phyloP scores from a whole-genome alignment of 768 basidiomycete genomes.

The Boletus reticuloceps region DNA sequence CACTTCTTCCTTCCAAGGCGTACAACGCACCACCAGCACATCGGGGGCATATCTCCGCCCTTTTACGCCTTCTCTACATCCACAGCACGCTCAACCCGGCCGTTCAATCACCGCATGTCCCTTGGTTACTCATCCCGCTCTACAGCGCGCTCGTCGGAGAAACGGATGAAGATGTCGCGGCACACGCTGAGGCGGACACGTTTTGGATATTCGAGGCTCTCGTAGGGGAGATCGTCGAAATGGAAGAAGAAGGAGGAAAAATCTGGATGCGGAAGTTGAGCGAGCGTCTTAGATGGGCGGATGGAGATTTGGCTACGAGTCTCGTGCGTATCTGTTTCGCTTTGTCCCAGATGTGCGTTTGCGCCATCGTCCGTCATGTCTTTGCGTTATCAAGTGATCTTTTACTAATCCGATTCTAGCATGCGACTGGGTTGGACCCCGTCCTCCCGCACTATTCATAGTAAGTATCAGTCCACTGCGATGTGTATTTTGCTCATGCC shows the following conservation, averaged over 20 bases:
- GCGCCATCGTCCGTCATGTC: not conserved
- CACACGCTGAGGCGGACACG: conserved; percentile 74
- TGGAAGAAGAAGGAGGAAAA: conserved; percentile 64
- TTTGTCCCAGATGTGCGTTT: not conserved
- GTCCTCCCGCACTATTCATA: conserved; percentile 76
- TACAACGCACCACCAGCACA: conserved; percentile 49
- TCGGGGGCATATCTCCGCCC: conserved; percentile 56
- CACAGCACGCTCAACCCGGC: conserved; percentile 73
- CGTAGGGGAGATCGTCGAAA: conserved; percentile 66
- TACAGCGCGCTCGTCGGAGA: conserved; percentile 64
- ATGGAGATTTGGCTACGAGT: conserved; percentile 55
- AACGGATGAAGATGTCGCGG: conserved; percentile 54
- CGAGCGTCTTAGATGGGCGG: conserved; percentile 58
- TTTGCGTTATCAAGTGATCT: not conserved
- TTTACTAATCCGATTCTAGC: conserved; percentile 35
- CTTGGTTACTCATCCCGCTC: conserved; percentile 67
- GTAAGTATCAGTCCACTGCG: conserved; percentile 40
- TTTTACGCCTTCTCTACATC: conserved; percentile 69
- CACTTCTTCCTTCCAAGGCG: conserved; percentile 46
- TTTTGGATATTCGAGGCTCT: conserved; percentile 82
- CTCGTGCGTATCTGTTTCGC: conserved; percentile 42
- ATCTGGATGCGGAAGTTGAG: conserved; percentile 64
- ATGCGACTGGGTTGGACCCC: conserved; percentile 65
- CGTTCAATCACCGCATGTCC: conserved; percentile 62
- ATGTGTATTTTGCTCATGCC: not conserved